A percentile compares a stretch with the other conserved stretches of the same genome.
These are phyloP conservation scores for Pilasporangium apinafurcum DNA, from an alignment of 352 stramenopile species.

Conservation along the genomic window DNA sequence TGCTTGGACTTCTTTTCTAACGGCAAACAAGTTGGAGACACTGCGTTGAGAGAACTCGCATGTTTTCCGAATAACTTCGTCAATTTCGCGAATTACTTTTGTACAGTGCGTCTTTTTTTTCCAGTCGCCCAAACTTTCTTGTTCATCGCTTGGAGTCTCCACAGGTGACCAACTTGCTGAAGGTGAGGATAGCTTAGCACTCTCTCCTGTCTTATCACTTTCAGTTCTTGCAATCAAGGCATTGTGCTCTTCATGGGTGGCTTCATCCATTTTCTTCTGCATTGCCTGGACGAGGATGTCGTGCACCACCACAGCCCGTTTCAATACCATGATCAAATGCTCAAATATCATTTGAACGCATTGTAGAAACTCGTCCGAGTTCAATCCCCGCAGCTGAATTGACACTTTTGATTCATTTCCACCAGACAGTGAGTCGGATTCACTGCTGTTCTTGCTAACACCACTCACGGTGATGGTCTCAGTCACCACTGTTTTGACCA, in stretches of 20 bases:
- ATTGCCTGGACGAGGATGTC: conserved; percentile 63
- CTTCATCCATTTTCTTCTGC: conserved; percentile 61
- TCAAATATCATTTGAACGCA: conserved; percentile 89
- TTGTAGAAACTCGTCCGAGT: conserved; percentile 80
- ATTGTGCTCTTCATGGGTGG: conserved; percentile 32
- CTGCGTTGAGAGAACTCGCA: conserved; percentile 85
- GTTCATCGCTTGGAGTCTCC: conserved; percentile 32
- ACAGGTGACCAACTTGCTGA: conserved; percentile 27
- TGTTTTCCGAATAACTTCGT: conserved; percentile 79
- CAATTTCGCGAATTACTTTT: conserved; percentile 77
- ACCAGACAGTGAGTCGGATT: conserved; percentile 4
- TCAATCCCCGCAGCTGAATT: conserved; percentile 68
- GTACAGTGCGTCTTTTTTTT: conserved; percentile 65
- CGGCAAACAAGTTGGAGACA: conserved; percentile 81
- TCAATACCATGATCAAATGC: conserved; percentile 76
- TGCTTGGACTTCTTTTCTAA: conserved; percentile 84
- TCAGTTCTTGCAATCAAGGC: conserved; percentile 2
- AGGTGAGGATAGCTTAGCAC: neutral
- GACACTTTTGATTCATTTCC: conserved; percentile 76
- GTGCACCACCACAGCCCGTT: conserved; percentile 74
- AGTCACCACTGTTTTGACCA: conserved; percentile 86
- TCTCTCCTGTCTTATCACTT: conserved; percentile 5
- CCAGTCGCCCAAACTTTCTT: conserved; percentile 60
- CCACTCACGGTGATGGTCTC: conserved; percentile 77
- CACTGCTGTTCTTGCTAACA: conserved; percentile 24